Evolutionary conservation across 768 basidiomycete genomes (phyloP), one percentile per base, ranked within the genome.

Genomic region (Crepidotus variabilis): DNA sequence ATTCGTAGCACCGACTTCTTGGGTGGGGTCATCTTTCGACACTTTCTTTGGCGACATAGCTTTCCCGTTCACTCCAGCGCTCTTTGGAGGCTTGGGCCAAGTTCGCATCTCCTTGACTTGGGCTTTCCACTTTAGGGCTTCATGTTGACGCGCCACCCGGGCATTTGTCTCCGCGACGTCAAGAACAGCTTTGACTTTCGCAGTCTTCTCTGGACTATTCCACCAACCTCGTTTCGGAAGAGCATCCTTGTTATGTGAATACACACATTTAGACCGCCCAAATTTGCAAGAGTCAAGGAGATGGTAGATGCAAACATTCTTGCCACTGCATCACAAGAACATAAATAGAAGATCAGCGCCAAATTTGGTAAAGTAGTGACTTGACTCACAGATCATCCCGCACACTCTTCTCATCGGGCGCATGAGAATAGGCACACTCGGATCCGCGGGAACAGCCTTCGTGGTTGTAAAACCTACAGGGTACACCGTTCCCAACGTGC

Each of bases 391-490:
- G 65, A 11, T 76, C 73, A 59, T 86, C 80, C 18, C 82, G 72
- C 13, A 82, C 73, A 57, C 83, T 84, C 64, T 77, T 80, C 43
- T 72, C 62, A 57, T 85, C 82, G 0, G 83, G 82, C 0, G 80
- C 78, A 63, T 86, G 83, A 18, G 76, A 80, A 65, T 71, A 83
- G 16, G 56, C 56, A 60, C 84, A 86, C 1, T 59, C 54, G 7
- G 18, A 51, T 0, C 82, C 79, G 2, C 73, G 69, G 9, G 56
- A 64, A 61, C 83, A 84, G 0, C 79, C 79, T 16, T 73, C 70
- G 56, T 78, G 81, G 54, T 86, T 85, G 63, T 85, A 83, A 63
- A 79, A 81, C 47, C 77, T 72, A 64, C 84, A 86, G 0, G 83
- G 77, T 2, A 75, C 71, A 2, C 76, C 75, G 50, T 81, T 84